Percentiles rank a stretch among this genome's conserved stretches.
Evolutionary conservation across 345 rosid genomes (phyloP).

Genomic region (Syzygium aromaticum): DNA sequence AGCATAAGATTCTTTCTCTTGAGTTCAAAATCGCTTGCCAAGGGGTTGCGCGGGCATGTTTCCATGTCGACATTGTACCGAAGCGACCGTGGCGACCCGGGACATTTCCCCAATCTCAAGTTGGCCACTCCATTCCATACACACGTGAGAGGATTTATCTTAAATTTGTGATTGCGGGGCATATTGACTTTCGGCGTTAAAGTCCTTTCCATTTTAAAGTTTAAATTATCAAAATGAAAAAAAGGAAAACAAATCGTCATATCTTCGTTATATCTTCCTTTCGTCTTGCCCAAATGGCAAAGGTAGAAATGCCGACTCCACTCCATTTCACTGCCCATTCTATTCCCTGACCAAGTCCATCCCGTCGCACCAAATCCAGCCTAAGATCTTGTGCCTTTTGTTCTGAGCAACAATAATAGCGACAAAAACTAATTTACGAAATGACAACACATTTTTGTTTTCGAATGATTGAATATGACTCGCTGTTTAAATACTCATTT

Average conservation of each 20-base stretch:
- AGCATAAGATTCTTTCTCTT: not conserved
- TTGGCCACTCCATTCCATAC: not conserved
- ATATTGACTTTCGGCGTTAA: not conserved
- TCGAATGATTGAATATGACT: not conserved
- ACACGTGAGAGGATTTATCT: not conserved
- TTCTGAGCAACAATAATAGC: not conserved
- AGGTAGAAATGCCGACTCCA: not conserved
- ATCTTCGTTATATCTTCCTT: not conserved
- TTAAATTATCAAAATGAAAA: not conserved
- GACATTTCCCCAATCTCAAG: not conserved
- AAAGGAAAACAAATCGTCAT: not conserved
- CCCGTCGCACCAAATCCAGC: not conserved
- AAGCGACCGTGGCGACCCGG: not conserved
- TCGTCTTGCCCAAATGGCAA: not conserved
- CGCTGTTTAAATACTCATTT: not conserved
- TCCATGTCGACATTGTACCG: not conserved
- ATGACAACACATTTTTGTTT: not conserved
- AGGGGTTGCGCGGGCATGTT: not conserved
- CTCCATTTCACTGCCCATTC: not conserved
- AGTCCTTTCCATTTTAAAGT: not conserved
- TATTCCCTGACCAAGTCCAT: not conserved
- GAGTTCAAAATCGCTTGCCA: not conserved
- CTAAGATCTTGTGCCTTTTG: not conserved
- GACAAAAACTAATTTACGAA: not conserved
- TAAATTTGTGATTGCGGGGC: not conserved